These are phyloP conservation scores for Porodaedalea pini DNA, from an alignment of 1,284 basidiomycete genomes.

Conservation along the genomic window DNA sequence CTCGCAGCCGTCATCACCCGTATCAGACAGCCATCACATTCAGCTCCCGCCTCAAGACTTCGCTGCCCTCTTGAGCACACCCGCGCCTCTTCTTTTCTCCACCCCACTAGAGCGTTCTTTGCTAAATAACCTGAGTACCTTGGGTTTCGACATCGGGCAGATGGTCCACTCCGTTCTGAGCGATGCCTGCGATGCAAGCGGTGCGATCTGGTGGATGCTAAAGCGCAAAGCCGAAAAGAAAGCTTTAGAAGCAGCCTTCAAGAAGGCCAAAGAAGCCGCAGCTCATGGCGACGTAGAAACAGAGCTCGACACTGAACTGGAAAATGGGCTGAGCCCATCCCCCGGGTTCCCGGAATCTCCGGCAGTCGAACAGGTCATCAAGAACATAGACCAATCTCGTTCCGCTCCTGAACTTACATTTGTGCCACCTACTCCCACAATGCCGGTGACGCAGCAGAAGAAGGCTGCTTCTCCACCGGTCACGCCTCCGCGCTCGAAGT, in stretches of 20 bases:
- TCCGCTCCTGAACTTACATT: conserved; percentile 60
- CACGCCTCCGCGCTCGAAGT: conserved; percentile 53
- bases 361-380: conserved; percentile 28
- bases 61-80: conserved; percentile 62
- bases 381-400: conserved; percentile 22
- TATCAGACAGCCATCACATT: conserved; percentile 43
- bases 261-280: conserved; percentile 23
- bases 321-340: not conserved
- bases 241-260: conserved; percentile 42
- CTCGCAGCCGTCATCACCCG: conserved; percentile 54
- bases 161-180: conserved; percentile 89
- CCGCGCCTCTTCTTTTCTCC: conserved; percentile 80
- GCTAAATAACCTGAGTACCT: conserved; percentile 66
- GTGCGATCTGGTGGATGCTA: conserved; percentile 97
- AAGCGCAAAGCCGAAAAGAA: conserved; percentile 74
- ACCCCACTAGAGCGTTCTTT: conserved; percentile 80
- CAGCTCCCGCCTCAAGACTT: conserved; percentile 62
- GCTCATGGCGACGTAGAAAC: conserved; percentile 28
- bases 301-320: conserved; percentile 22
- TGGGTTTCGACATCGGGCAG: conserved; percentile 93
- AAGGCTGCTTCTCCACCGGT: conserved; percentile 16
- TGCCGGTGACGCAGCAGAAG: conserved; percentile 29
- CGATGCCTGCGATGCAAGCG: conserved; percentile 89
- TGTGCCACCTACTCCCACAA: conserved; percentile 71
- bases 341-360: conserved; percentile 7